Conservation (phyloP, 192 early-diverging fungal species). For the Mortierella hygrophila region DNA sequence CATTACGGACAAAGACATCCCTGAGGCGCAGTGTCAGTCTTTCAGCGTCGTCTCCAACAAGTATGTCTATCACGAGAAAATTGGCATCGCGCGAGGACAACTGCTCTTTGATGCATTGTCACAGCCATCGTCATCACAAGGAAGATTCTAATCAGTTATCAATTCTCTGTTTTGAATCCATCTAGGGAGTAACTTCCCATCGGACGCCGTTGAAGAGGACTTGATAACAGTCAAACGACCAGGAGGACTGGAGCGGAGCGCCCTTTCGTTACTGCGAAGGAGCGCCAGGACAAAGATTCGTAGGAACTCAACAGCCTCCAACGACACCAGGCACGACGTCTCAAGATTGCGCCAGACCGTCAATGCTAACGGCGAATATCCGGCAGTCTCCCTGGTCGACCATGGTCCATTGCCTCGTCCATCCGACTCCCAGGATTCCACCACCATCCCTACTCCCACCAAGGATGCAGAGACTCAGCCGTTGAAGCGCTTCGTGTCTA, state of each 20-base stretch:
- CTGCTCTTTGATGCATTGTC: not conserved
- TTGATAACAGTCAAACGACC: constrained; percentile 55
- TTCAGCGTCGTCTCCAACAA: constrained; percentile 38
- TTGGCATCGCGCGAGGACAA: not conserved
- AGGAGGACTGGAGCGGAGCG: constrained; percentile 56
- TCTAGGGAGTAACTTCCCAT: constrained; percentile 61
- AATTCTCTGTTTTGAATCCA: not conserved
- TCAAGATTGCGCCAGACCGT: constrained; percentile 39
- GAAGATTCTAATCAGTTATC: not conserved
- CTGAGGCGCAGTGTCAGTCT: constrained; percentile 49
- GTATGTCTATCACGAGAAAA: constrained; percentile 13
- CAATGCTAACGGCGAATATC: constrained; percentile 38
- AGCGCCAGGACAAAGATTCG: constrained; percentile 67
- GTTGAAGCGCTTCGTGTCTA: constrained; percentile 44
- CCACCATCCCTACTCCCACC: not conserved
- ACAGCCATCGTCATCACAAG: not conserved
- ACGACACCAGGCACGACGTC: constrained; percentile 33
- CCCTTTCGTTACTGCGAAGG: constrained; percentile 56
- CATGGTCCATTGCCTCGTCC: constrained; percentile 37
- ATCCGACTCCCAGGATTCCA: not conserved
- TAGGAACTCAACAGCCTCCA: constrained; percentile 61
- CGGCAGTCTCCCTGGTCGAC: constrained; percentile 40
- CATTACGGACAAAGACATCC: constrained; percentile 42
- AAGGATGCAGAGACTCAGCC: constrained; percentile 27
- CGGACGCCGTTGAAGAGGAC: constrained; percentile 53